Evolutionary conservation across 2,329 filamentous ascomycete species (phyloP).

Genomic region (Pseudogymnoascus sp.): DNA sequence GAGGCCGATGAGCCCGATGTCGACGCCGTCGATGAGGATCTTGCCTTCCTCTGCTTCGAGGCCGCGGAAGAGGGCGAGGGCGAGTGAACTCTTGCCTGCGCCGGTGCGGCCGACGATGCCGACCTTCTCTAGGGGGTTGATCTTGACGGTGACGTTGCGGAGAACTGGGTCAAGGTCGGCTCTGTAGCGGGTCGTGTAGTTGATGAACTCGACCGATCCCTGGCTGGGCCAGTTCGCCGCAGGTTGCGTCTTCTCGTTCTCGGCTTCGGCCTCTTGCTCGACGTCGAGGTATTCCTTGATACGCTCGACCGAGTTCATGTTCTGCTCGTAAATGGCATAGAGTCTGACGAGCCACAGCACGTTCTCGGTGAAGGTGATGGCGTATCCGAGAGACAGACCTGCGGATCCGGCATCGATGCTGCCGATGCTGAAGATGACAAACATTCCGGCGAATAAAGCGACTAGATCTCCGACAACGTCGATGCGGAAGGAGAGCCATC

Average conservation of each 20-base stretch:
- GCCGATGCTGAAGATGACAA: conserved; percentile 78
- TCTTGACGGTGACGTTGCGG: conserved; percentile 76
- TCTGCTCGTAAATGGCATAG: conserved; percentile 94
- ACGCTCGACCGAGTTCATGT: conserved; percentile 98
- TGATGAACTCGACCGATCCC: conserved; percentile 79
- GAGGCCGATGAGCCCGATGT: conserved; percentile 85
- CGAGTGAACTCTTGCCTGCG: conserved; percentile 92
- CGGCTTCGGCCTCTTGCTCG: conserved; percentile 77
- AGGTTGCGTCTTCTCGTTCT: conserved; percentile 73
- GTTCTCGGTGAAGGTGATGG: conserved; percentile 94
- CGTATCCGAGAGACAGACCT: conserved; percentile 89
- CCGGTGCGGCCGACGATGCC: conserved; percentile 94
- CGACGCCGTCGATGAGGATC: conserved; percentile 85
- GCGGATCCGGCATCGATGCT: conserved; percentile 84
- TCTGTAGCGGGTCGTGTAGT: conserved; percentile 85
- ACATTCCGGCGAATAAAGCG: conserved; percentile 86
- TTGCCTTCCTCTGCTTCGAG: conserved; percentile 85
- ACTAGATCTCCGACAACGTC: conserved; percentile 87
- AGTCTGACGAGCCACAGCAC: conserved; percentile 92
- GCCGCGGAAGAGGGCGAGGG: conserved; percentile 85
- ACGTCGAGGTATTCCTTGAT: conserved; percentile 96
- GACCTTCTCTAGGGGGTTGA: conserved; percentile 81
- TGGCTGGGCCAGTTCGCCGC: conserved; percentile 74
- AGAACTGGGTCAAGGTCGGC: conserved; percentile 82
- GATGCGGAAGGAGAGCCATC: conserved; percentile 90